These are phyloP conservation scores for Zygosaccharomyces pseudorouxii DNA, from an alignment of 805 yeast genomes.

Conservation along the genomic window DNA sequence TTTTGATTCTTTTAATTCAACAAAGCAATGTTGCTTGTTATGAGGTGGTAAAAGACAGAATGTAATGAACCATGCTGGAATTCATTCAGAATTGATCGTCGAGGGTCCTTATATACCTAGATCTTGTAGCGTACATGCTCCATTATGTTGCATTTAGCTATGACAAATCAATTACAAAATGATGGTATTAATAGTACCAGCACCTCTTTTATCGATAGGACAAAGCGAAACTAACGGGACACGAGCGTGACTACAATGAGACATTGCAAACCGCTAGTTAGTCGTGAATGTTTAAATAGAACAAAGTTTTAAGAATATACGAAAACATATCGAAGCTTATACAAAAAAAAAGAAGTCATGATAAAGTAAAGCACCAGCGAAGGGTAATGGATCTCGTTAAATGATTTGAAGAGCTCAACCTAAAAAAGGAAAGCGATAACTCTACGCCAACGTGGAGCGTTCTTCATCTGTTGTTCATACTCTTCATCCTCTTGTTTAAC, in stretches of 20 bases:
- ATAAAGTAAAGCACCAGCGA: not conserved
- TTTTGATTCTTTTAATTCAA: not conserved
- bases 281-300: not conserved
- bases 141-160: too few relatives aligned
- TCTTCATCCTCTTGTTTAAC: slow-evolving; percentile 35
- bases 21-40: not conserved
- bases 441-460: slow-evolving; percentile 29
- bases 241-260: not conserved
- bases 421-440: slow-evolving; percentile 35
- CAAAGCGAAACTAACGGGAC: not conserved
- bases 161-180: not conserved
- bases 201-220: not conserved
- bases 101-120: not conserved
- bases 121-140: too few relatives aligned
- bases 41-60: not conserved
- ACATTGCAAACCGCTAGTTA: too few relatives aligned
- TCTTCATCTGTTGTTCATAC: slow-evolving; percentile 25
- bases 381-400: not conserved
- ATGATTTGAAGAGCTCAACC: not conserved
- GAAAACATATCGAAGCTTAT: not conserved
- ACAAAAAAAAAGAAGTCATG: not conserved
- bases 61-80: not conserved
- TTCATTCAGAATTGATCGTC: not conserved
- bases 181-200: not conserved
- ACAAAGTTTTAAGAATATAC: not conserved